Evolutionary conservation across 371 early-diverging fungal genomes (phyloP), one percentile per base, ranked within the genome.

Genomic region (Capillidium heterosporum): DNA sequence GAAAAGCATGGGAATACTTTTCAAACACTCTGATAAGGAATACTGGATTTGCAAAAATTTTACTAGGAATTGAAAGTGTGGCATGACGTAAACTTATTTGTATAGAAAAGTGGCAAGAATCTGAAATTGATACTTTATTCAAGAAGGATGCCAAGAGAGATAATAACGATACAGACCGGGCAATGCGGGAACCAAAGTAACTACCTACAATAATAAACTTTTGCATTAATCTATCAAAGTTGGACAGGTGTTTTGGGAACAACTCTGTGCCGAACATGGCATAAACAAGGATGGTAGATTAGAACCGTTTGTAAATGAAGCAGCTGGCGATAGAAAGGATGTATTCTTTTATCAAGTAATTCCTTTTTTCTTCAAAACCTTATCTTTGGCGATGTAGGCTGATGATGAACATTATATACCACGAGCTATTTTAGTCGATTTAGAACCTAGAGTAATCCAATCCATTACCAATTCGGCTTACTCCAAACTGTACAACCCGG

Each of bases 301-400:
- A 35, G 85, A 89, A 64, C 82, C 85, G 53, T 88, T 80, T 71
- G 91, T 91, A 1, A 85, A 86, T 1, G 87, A 85, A 55, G 83
- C 80, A 19, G 87, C 84, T 2, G 72, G 62, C 26, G 95, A 95
- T 70, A 71, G 98, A 61, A 99, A 98, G 71, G 98, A 98, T 65
- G 93, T 94, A 27, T 99, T 98, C 63, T 99, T 98, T 66, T 99
- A 99, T 69, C 97, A 98, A 70, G 89, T 87, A 66, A 58, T 57
- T 31, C 24, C 17, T 1, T 0, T 4, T 28, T 29, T 24, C 19
- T 21, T 19, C n/a, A 17, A 31, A 8, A 15, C 8, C 23, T n/a
- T 11, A 26, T 19, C 27, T 62, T 58, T 19, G 56, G 27, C n/a
- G 44, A 27, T 26, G 0, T 67, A 89, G 78, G 90, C 95, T 19